phyloP scores from a whole-genome alignment of 495 filamentous ascomycete genomes.

The Cairneyella variabilis region DNA sequence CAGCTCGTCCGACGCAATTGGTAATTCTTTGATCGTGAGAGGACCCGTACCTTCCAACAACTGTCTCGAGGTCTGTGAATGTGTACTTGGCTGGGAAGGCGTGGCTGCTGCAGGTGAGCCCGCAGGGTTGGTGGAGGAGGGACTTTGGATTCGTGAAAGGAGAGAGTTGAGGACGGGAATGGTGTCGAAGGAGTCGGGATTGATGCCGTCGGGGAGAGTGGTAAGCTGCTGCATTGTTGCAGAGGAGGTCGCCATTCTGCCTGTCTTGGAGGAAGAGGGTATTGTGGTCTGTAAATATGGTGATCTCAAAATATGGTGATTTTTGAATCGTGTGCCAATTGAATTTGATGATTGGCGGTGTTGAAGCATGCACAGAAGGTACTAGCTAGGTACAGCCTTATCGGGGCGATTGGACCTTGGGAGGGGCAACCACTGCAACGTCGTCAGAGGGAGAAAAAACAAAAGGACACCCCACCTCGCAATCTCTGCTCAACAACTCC shows the following conservation, averaged over 20 bases:
- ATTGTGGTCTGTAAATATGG: not conserved
- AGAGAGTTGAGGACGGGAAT: slow-evolving; percentile 77
- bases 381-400: not conserved
- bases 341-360: slow-evolving; percentile 12
- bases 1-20: slow-evolving; percentile 66
- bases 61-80: too few species aligned
- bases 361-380: not conserved
- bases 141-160: slow-evolving; percentile 59
- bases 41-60: slow-evolving; percentile 26
- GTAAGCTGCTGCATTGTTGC: too few species aligned
- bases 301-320: too few species aligned
- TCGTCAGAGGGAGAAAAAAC: too few species aligned
- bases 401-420: too few species aligned
- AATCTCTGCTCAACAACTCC: too few species aligned
- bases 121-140: slow-evolving; percentile 20
- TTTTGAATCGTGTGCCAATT: slow-evolving; percentile 9
- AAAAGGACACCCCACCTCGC: too few species aligned
- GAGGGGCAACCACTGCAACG: too few species aligned
- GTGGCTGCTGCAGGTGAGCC: slow-evolving; percentile 32
- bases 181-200: slow-evolving; percentile 72
- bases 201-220: slow-evolving; percentile 41
- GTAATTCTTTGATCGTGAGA: slow-evolving; percentile 60
- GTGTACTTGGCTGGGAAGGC: slow-evolving; percentile 25
- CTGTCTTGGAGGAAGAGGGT: not conserved
- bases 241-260: not conserved